Evolutionary conservation across 2,329 filamentous ascomycete genomes (phyloP).

Genomic region (Cryphonectria japonica): DNA sequence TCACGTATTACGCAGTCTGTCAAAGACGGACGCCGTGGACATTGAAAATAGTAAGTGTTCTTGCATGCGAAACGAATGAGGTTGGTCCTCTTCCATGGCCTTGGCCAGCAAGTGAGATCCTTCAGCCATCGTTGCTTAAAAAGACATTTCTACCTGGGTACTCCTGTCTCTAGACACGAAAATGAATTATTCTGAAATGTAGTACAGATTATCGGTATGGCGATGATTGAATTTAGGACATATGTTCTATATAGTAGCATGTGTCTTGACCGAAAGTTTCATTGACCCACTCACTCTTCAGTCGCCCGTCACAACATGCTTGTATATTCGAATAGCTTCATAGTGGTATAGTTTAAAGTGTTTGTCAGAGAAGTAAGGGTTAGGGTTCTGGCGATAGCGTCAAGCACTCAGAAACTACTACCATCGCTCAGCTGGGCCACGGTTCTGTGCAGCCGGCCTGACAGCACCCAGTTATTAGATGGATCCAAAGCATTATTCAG

Average conservation of each 20-base stretch:
- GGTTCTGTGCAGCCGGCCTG: too few relatives aligned
- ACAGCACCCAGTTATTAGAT: too few relatives aligned
- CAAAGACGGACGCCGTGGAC: background rate
- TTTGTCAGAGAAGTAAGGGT: background rate
- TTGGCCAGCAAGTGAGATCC: background rate
- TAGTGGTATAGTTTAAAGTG: background rate
- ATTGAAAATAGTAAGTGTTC: background rate
- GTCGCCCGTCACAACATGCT: background rate
- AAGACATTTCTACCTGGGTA: background rate
- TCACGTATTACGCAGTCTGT: background rate
- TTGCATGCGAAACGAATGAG: background rate
- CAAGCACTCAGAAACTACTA: background rate
- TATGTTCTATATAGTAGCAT: background rate
- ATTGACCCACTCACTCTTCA: too few relatives aligned
- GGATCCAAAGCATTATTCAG: too few relatives aligned
- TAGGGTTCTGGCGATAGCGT: background rate
- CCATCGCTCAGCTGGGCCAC: background rate
- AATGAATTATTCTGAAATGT: background rate
- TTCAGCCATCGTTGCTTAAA: background rate
- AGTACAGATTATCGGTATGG: background rate
- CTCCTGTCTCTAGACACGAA: background rate
- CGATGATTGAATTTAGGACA: background rate
- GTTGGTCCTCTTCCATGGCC: background rate
- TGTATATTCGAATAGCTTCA: background rate
- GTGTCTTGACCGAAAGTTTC: background rate